Evolutionary conservation across 2,329 filamentous ascomycete genomes (phyloP), one percentile per base, ranked within the genome.

Genomic region (Clonostachys rosea): DNA sequence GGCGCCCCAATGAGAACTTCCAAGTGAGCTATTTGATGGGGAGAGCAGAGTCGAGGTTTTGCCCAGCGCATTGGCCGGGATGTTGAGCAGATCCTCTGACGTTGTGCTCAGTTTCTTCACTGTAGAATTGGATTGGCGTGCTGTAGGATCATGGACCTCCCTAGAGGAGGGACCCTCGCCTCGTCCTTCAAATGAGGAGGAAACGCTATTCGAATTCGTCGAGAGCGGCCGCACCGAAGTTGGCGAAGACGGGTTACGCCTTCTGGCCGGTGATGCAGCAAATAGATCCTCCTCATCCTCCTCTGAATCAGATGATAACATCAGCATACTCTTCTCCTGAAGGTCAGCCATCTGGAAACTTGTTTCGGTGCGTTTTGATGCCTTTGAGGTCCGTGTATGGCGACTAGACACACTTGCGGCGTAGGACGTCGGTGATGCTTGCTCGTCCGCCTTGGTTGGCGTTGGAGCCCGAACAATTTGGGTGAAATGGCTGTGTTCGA

Each of bases 231-330:
- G 24, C 10, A 30, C 24, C 24, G 24, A 30, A 30, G 24, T 30
- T 30, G 24, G 24, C 10, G 24, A 30, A 10, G 24, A 30, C 10
- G 6, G 24, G 24, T 30, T 30, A 30, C 24, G 24, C 24, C 24
- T 30, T 30, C 24, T 30, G 24, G 24, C 24, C 24, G 24, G 24
- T 3, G 24, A 30, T 10, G 24, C 24, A 10, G 24, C 24, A 30
- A 30, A 30, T 10, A 30, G 24, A 30, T 43, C 47, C 6, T 54
- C 53, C 1, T 53, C 69, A 30, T 74, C 72, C 6, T 76, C 75
- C 48, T 82, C 79, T 0, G 78, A 81, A 50, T 81, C 78, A 0
- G 78, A 81, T 2, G 78, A 81, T 2, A 83, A 67, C 2, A 78
- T 76, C 13, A 83, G 61, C 1, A 83, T 69, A 50, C 79, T 82